A percentile compares a stretch with the other conserved stretches of the same genome.
These are phyloP conservation scores for Thermothelomyces thermophilus DNA, from an alignment of 2,329 filamentous ascomycete genomes.

Conservation along the genomic window DNA sequence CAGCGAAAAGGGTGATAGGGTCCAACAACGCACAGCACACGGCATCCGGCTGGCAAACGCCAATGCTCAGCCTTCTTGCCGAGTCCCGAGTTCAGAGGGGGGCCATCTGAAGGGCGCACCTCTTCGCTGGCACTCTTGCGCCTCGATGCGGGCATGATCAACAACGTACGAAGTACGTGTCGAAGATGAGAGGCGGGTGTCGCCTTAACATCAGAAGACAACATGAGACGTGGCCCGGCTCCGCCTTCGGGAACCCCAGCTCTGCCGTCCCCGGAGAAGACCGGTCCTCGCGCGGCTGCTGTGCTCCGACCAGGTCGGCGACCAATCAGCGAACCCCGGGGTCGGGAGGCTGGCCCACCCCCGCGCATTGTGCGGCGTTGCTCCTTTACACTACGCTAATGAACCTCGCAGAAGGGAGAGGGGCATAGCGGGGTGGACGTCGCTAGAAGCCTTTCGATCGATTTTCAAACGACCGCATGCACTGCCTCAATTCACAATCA, in stretches of 20 bases:
- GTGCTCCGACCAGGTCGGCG: neutral
- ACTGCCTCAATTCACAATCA: neutral
- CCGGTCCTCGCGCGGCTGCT: slow-evolving; percentile 10
- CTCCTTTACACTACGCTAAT: neutral
- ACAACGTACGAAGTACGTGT: neutral
- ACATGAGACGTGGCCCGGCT: neutral
- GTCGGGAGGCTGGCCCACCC: neutral
- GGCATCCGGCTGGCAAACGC: neutral
- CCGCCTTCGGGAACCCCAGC: neutral
- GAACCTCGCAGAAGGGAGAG: too few relatives aligned
- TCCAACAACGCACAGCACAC: neutral
- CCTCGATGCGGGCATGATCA: slow-evolving; percentile 3
- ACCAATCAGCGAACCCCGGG: slow-evolving; percentile 11
- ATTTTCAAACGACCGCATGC: neutral
- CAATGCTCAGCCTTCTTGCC: neutral
- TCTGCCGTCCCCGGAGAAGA: slow-evolving; percentile 10
- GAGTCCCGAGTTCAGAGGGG: neutral
- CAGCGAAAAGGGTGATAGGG: neutral
- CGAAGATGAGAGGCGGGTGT: too few relatives aligned
- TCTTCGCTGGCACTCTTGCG: neutral
- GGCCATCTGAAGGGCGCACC: neutral
- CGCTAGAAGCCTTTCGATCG: neutral
- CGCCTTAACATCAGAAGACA: too few relatives aligned
- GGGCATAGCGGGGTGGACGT: slow-evolving; percentile 12
- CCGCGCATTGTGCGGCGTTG: neutral